Conservation (phyloP, 495 filamentous ascomycete genomes). For the Parathielavia appendiculata region DNA sequence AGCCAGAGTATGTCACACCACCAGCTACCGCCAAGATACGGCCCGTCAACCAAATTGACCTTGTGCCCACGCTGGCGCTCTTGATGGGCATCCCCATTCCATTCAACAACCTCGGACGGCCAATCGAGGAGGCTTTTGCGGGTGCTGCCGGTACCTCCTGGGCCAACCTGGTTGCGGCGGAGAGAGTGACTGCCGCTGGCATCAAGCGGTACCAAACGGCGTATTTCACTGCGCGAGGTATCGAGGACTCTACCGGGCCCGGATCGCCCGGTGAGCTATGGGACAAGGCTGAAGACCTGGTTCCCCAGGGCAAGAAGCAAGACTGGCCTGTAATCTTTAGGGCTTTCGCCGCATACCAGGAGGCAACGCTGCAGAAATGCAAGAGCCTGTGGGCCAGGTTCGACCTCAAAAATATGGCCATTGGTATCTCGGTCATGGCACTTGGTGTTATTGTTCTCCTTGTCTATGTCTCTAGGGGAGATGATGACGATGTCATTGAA, state of each 20-base stretch:
- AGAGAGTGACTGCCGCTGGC: conserved; percentile 72
- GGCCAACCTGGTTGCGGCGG: conserved; percentile 68
- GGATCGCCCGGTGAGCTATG: conserved; percentile 57
- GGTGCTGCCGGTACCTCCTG: conserved; percentile 62
- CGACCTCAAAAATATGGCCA: conserved; percentile 74
- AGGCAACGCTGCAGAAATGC: conserved; percentile 72
- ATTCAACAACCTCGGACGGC: conserved; percentile 93
- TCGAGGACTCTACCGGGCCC: conserved; percentile 53
- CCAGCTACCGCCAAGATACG: conserved; percentile 71
- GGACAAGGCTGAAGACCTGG: conserved; percentile 40
- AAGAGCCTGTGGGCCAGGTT: conserved; percentile 86
- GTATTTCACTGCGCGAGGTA: conserved; percentile 53
- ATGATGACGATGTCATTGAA: conserved; percentile 41
- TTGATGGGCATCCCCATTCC: conserved; percentile 89
- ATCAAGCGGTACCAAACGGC: conserved; percentile 79
- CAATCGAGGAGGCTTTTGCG: conserved; percentile 90
- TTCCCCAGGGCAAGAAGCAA: conserved; percentile 22
- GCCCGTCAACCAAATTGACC: conserved; percentile 88
- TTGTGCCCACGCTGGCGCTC: conserved; percentile 85
- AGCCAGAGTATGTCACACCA: conserved; percentile 54
- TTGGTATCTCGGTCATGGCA: conserved; percentile 68
- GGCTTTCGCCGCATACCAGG: conserved; percentile 68
- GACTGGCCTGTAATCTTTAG: conserved; percentile 45
- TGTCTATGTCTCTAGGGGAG: conserved; percentile 58
- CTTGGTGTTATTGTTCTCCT: conserved; percentile 60